Conservation (phyloP, 176 grass and related monocot genomes). For the Olyra latifolia region DNA sequence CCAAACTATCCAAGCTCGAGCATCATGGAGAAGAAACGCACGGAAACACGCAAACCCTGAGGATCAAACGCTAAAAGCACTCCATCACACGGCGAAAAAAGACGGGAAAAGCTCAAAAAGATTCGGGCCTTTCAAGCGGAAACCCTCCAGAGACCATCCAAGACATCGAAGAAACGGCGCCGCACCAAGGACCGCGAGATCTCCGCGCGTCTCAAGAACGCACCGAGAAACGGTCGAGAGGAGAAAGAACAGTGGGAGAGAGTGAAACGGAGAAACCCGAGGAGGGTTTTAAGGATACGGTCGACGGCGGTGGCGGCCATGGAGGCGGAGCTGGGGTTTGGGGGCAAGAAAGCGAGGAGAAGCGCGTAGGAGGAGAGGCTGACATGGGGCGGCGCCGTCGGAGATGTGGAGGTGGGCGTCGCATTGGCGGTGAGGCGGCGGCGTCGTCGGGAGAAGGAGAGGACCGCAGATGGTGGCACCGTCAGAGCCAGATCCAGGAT, state of each 20-base stretch:
- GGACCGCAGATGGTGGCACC: too few relatives aligned
- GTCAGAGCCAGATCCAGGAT: too few relatives aligned
- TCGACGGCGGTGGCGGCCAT: slow-evolving; percentile 34
- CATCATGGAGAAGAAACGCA: not conserved
- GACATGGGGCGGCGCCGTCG: too few relatives aligned
- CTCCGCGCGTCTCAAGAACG: not conserved
- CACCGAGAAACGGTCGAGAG: not conserved
- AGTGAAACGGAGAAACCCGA: not conserved
- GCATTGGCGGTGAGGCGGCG: too few relatives aligned
- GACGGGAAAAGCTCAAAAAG: not conserved
- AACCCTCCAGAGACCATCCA: not conserved
- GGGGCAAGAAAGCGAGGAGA: not conserved
- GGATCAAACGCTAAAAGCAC: not conserved
- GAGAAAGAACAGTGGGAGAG: not conserved
- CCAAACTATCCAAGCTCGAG: not conserved
- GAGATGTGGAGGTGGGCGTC: too few relatives aligned
- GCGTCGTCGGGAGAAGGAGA: too few relatives aligned
- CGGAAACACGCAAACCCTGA: not conserved
- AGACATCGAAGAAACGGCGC: not conserved
- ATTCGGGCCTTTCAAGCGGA: not conserved
- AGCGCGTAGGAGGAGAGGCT: not conserved
- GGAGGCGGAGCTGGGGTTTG: not conserved
- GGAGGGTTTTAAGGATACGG: slow-evolving; percentile 41
- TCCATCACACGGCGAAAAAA: not conserved
- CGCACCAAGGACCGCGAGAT: slow-evolving; percentile 11